These are phyloP conservation scores for Sphaceloma murrayae DNA, from an alignment of 2,329 filamentous ascomycete species.

Conservation along the genomic window DNA sequence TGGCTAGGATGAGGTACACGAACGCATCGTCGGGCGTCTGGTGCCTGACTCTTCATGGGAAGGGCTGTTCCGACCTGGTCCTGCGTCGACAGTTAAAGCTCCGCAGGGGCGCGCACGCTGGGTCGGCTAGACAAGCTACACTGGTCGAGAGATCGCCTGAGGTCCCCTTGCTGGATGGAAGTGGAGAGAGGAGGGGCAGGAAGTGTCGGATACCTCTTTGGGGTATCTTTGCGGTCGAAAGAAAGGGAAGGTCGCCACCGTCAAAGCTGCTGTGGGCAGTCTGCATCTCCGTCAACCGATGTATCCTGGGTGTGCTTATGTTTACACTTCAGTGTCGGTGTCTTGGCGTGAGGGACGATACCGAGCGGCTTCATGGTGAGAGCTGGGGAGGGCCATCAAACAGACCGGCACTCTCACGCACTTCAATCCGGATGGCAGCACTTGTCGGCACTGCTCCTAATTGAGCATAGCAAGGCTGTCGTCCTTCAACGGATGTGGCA, in stretches of 20 bases:
- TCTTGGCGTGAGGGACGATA: not conserved
- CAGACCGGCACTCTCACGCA: conserved; percentile 31
- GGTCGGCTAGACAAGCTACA: conserved; percentile 62
- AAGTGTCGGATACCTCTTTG: conserved; percentile 41
- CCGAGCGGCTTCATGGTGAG: conserved; percentile 22
- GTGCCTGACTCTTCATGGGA: conserved; percentile 26
- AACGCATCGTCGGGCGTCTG: conserved; percentile 29
- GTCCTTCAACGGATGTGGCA: conserved; percentile 33
- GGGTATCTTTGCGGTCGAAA: conserved; percentile 45
- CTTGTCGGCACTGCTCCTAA: conserved; percentile 49
- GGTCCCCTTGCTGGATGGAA: conserved; percentile 32
- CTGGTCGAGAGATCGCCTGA: conserved; percentile 53
- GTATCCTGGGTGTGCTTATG: not conserved
- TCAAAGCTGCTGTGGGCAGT: conserved; percentile 4
- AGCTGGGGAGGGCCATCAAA: conserved; percentile 37
- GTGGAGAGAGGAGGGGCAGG: conserved; percentile 43
- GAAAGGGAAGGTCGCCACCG: not conserved
- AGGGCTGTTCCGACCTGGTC: conserved; percentile 49
- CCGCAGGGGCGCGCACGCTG: conserved; percentile 65
- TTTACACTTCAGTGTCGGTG: not conserved
- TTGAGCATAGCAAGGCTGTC: conserved; percentile 47
- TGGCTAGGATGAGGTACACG: conserved; percentile 19
- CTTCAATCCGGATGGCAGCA: conserved; percentile 34
- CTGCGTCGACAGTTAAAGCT: conserved; percentile 74
- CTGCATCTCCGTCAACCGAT: conserved; percentile 3